These are phyloP conservation scores for Falciphora oryzae DNA, from an alignment of 2,329 filamentous ascomycete genomes.

Conservation along the genomic window DNA sequence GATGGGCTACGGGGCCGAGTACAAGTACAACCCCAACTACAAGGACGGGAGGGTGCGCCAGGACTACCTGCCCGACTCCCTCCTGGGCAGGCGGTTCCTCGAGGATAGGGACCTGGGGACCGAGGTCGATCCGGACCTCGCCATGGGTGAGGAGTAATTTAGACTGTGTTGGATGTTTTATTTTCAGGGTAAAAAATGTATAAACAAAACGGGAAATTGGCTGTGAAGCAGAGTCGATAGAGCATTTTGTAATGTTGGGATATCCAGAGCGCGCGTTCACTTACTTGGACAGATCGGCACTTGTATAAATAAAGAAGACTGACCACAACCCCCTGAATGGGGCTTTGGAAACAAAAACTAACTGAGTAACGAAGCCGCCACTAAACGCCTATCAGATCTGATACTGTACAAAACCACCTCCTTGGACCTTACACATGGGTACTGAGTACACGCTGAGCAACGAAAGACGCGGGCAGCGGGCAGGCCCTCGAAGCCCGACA, in stretches of 20 bases:
- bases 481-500: too few relatives aligned
- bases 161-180: not conserved
- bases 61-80: constrained; percentile 78
- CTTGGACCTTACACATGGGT: not conserved
- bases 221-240: too few relatives aligned
- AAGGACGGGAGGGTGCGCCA: constrained; percentile 74
- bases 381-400: not conserved
- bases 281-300: not conserved
- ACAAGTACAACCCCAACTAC: constrained; percentile 96
- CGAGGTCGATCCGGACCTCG: constrained; percentile 66
- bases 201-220: not conserved
- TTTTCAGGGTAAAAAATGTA: not conserved
- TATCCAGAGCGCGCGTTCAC: not conserved
- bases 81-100: constrained; percentile 67
- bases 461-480: too few relatives aligned
- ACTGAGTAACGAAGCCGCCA: too few relatives aligned
- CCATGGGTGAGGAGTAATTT: constrained; percentile 22
- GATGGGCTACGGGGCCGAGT: constrained; percentile 81
- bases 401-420: not conserved
- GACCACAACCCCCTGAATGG: not conserved
- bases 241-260: not conserved
- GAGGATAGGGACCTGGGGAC: constrained; percentile 76
- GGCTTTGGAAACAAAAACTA: not conserved
- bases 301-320: not conserved
- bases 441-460: not conserved